Conservation (phyloP, 257 asterid species). For the Paulownia fortunei region DNA sequence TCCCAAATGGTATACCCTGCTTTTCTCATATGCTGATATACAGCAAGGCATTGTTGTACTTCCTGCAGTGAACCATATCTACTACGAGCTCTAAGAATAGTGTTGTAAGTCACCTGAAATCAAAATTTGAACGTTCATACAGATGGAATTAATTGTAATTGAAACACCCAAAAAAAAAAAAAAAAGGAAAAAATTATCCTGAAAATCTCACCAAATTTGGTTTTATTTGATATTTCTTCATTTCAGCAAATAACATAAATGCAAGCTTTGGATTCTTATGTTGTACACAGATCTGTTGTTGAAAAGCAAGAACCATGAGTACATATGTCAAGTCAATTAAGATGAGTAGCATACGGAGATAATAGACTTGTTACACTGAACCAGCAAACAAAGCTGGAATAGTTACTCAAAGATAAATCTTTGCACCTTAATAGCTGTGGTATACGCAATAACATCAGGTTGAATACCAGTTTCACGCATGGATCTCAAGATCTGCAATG, state of each 20-base stretch:
- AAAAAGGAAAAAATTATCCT: constrained; percentile 1
- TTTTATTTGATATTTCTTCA: constrained; percentile 74
- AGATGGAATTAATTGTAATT: constrained; percentile 17
- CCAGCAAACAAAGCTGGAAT: no score
- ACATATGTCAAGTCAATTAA: constrained; percentile 9
- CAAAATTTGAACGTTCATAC: constrained; percentile 19
- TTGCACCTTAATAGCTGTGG: constrained; percentile 89
- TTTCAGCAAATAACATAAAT: constrained; percentile 68
- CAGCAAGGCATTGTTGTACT: constrained; percentile 84
- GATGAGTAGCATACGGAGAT: constrained; percentile 24
- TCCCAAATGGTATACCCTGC: constrained; percentile 67
- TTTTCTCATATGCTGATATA: constrained; percentile 93
- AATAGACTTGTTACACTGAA: not conserved
- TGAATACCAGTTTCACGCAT: constrained; percentile 80
- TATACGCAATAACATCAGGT: constrained; percentile 88
- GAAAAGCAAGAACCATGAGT: constrained; percentile 36
- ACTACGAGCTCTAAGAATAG: constrained; percentile 86
- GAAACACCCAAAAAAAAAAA: not conserved
- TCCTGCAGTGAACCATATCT: constrained; percentile 80
- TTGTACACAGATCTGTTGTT: constrained; percentile 79
- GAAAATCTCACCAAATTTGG: constrained; percentile 75
- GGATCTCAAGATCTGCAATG: constrained; percentile 79
- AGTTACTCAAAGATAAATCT: constrained; percentile 31
- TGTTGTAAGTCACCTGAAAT: constrained; percentile 86
- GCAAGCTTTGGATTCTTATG: constrained; percentile 67